These are phyloP conservation scores for Lachancea quebecensis DNA, from an alignment of 805 yeast species.

Conservation along the genomic window DNA sequence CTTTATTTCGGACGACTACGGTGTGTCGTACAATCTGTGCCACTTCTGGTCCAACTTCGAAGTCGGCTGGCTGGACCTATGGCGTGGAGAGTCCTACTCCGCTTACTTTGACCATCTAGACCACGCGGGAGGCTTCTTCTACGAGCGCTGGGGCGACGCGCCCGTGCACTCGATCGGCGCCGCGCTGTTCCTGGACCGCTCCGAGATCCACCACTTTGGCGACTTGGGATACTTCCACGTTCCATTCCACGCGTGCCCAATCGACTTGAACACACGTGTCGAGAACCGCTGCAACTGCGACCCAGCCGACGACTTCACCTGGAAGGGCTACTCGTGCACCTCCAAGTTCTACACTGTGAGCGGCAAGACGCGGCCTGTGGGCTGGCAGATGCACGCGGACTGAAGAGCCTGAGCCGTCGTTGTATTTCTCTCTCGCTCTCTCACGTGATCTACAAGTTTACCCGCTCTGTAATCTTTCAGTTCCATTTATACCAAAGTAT, in stretches of 20 bases:
- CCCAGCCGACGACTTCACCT: conserved; percentile 65
- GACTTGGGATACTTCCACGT: conserved; percentile 77
- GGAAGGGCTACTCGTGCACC: conserved; percentile 64
- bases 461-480: too few relatives aligned
- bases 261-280: conserved; percentile 50
- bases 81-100: conserved; percentile 62
- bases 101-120: conserved; percentile 65
- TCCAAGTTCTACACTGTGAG: conserved; percentile 48
- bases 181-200: conserved; percentile 57
- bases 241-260: conserved; percentile 73
- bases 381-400: conserved; percentile 45
- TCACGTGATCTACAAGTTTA: too few relatives aligned
- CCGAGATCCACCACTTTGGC: conserved; percentile 63
- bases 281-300: conserved; percentile 67
- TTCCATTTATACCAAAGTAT: too few relatives aligned
- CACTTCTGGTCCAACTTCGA: conserved; percentile 89
- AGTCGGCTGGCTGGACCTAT: conserved; percentile 66
- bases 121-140: conserved; percentile 72
- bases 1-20: conserved; percentile 65
- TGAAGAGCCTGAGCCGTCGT: not conserved
- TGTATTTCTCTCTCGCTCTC: too few relatives aligned
- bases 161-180: conserved; percentile 83
- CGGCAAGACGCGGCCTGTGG: conserved; percentile 42
- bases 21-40: conserved; percentile 70
- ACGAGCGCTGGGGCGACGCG: conserved; percentile 91